Percentiles rank a stretch among this genome's conserved stretches.
phyloP scores from a whole-genome alignment of 2,329 filamentous ascomycete genomes.

The Exophiala alcalophila region DNA sequence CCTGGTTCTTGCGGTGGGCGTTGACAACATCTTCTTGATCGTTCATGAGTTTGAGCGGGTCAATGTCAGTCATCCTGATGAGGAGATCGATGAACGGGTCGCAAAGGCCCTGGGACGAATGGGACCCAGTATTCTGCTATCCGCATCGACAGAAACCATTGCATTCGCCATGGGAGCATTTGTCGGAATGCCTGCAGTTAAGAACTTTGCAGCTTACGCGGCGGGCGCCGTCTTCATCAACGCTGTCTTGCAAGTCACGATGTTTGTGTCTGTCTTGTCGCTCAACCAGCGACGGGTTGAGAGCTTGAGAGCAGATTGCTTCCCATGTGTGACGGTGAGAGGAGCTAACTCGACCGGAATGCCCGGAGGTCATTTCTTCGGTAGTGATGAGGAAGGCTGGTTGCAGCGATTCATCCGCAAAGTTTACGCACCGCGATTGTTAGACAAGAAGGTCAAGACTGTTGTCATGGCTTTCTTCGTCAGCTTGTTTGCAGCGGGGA shows the following conservation, averaged over 20 bases:
- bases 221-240: slow-evolving; percentile 97
- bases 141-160: slow-evolving; percentile 88
- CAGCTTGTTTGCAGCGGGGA: slow-evolving; percentile 77
- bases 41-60: slow-evolving; percentile 97
- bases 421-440: slow-evolving; percentile 75
- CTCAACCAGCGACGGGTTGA: slow-evolving; percentile 91
- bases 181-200: slow-evolving; percentile 95
- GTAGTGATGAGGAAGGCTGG: slow-evolving; percentile 76
- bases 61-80: slow-evolving; percentile 86
- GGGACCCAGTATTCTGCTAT: slow-evolving; percentile 93
- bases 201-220: slow-evolving; percentile 95
- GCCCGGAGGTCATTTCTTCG: slow-evolving; percentile 65
- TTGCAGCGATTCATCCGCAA: slow-evolving; percentile 88
- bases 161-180: slow-evolving; percentile 90
- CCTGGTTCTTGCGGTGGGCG: slow-evolving; percentile 90
- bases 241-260: slow-evolving; percentile 91
- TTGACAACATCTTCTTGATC: slow-evolving; percentile 98
- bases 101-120: slow-evolving; percentile 89
- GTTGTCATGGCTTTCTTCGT: slow-evolving; percentile 76
- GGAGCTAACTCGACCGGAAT: slow-evolving; percentile 65
- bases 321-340: slow-evolving; percentile 82
- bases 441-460: slow-evolving; percentile 77
- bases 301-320: slow-evolving; percentile 81
- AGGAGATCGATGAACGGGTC: slow-evolving; percentile 79
- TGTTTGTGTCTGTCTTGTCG: slow-evolving; percentile 89